Percentiles rank a stretch among this genome's conserved stretches.
These are phyloP conservation scores for Solanum pinnatisectum DNA, from an alignment of 257 asterid genomes.

Conservation along the genomic window DNA sequence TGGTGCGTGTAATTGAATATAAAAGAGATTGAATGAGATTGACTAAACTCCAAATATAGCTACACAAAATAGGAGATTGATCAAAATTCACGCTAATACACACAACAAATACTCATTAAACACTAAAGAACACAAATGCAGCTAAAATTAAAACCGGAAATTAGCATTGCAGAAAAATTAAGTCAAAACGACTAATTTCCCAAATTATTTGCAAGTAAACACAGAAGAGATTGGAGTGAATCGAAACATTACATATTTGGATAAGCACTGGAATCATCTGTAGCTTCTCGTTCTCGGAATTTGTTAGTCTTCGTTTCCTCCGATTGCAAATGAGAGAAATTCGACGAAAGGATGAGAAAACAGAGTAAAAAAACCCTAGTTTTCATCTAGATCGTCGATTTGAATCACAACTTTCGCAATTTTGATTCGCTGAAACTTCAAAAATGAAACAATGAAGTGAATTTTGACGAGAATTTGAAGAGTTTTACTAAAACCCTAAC, in stretches of 20 bases:
- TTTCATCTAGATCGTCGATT: conserved; percentile 41
- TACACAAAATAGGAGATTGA: not conserved
- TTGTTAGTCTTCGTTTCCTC: conserved; percentile 59
- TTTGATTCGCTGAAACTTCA: not conserved
- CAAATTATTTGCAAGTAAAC: not conserved
- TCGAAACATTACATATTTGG: conserved; percentile 62
- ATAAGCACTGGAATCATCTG: conserved; percentile 80
- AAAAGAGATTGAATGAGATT: not conserved
- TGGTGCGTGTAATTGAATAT: not conserved
- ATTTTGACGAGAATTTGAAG: not conserved
- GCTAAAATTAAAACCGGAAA: not conserved
- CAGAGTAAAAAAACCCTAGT: conserved; percentile 38
- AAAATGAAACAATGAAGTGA: not conserved
- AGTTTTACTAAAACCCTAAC: not conserved
- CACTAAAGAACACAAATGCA: not conserved
- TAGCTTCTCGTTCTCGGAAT: conserved; percentile 92
- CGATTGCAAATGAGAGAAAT: conserved; percentile 46
- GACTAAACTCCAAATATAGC: not conserved
- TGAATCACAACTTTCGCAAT: not conserved
- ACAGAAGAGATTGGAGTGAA: not conserved
- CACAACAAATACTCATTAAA: not conserved
- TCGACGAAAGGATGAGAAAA: conserved; percentile 47
- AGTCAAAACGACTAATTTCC: not conserved
- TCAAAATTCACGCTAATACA: not conserved
- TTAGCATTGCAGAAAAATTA: not conserved